Evolutionary conservation across 2,329 filamentous ascomycete genomes (phyloP).

Genomic region (Alternaria arborescens): DNA sequence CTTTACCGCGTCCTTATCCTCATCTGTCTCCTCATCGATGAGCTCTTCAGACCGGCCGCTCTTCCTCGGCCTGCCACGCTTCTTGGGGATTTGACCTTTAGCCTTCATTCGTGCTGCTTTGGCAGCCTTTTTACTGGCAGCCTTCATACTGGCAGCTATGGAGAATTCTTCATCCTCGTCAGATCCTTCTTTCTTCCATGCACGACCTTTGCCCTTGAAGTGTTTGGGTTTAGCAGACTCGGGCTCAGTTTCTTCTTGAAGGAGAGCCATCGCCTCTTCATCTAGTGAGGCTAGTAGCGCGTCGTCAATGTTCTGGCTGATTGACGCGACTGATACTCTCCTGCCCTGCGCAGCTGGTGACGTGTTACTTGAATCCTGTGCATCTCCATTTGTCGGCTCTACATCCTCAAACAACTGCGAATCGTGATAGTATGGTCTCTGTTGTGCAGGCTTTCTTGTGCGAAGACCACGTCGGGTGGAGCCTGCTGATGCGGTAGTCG

Average conservation of each 20-base stretch:
- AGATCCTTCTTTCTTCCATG: conserved; percentile 44
- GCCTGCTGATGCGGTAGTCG: conserved; percentile 25
- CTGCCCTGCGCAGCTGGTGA: conserved; percentile 20
- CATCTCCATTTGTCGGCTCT: conserved; percentile 16
- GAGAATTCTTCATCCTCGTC: conserved; percentile 45
- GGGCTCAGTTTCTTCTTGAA: conserved; percentile 22
- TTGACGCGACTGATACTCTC: conserved; percentile 23
- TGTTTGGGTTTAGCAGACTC: conserved; percentile 29
- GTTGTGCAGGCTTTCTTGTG: conserved; percentile 45
- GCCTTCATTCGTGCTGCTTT: conserved; percentile 25
- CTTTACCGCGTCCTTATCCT: conserved; percentile 18
- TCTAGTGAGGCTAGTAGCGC: conserved; percentile 20
- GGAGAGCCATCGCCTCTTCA: conserved; percentile 23
- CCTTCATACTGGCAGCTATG: conserved; percentile 30
- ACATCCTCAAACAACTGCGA: conserved; percentile 42
- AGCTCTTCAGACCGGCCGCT: conserved; percentile 28
- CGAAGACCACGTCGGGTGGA: conserved; percentile 43
- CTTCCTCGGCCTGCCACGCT: conserved; percentile 33
- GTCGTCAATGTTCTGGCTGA: conserved; percentile 21
- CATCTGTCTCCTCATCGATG: conserved; percentile 24
- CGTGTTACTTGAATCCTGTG: conserved; percentile 4
- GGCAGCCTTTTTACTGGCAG: conserved; percentile 30
- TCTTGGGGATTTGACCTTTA: conserved; percentile 25
- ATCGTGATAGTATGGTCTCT: conserved; percentile 47
- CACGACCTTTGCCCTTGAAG: conserved; percentile 45